phyloP scores from a whole-genome alignment of 192 early-diverging fungal genomes.

The Anaeromyces robustus region DNA sequence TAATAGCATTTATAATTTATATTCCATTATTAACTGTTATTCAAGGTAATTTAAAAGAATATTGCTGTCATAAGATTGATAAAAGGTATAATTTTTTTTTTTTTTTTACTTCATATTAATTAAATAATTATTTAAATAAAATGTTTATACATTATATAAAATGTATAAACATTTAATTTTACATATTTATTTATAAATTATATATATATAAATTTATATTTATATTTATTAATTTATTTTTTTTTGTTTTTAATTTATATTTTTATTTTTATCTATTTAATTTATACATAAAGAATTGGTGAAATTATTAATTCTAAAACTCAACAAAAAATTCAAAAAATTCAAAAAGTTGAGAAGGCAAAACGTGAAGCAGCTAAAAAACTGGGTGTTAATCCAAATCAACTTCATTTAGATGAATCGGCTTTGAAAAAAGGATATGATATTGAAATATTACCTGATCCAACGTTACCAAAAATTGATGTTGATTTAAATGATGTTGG shows the following conservation, averaged over 20 bases:
- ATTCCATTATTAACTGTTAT: conserved; percentile 63
- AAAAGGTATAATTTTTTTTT: too few species aligned
- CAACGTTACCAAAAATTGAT: neutral
- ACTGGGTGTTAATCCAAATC: neutral
- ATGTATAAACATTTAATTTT: too few species aligned
- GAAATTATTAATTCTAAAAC: neutral
- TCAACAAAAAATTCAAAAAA: neutral
- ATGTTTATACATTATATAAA: too few species aligned
- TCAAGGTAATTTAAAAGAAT: conserved; percentile 77
- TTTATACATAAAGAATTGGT: neutral
- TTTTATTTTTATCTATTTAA: too few species aligned
- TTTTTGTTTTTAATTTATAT: neutral
- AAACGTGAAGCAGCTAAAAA: neutral
- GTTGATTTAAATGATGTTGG: neutral
- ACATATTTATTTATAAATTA: too few species aligned
- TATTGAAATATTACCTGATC: neutral
- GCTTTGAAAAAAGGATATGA: neutral
- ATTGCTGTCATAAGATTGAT: conserved; percentile 75
- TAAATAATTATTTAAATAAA: too few species aligned
- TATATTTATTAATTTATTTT: conserved; percentile 4
- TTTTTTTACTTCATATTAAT: too few species aligned
- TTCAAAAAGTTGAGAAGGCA: neutral
- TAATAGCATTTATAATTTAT: conserved; percentile 51
- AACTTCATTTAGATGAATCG: neutral
- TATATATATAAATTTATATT: too few species aligned